These are phyloP conservation scores for Alternaria sp. DNA, from an alignment of 2,329 filamentous ascomycete genomes.

Conservation along the genomic window DNA sequence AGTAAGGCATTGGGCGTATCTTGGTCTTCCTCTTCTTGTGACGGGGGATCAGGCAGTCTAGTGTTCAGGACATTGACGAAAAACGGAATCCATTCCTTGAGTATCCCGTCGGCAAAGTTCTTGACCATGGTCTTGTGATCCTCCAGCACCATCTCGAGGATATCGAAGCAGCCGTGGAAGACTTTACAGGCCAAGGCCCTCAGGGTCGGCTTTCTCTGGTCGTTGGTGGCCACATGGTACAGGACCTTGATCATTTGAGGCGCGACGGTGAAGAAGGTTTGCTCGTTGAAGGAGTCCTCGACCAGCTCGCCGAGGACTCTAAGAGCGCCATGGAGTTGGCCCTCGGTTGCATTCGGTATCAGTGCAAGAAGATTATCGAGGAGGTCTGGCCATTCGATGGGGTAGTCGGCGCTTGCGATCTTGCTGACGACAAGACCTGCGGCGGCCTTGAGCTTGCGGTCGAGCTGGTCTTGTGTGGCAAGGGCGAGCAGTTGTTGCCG, in stretches of 20 bases:
- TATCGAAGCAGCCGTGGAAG: conserved; percentile 91
- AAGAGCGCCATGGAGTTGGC: conserved; percentile 86
- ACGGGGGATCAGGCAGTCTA: conserved; percentile 69
- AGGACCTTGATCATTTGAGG: conserved; percentile 83
- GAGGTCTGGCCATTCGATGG: conserved; percentile 91
- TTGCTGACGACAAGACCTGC: conserved; percentile 92
- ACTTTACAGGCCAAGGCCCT: conserved; percentile 88
- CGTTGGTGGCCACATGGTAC: conserved; percentile 81
- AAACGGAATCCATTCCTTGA: conserved; percentile 87
- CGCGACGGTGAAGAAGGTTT: conserved; percentile 92
- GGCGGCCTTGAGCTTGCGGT: conserved; percentile 87
- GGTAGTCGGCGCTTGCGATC: conserved; percentile 92
- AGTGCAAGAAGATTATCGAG: conserved; percentile 80
- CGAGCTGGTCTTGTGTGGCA: conserved; percentile 74
- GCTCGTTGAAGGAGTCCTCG: conserved; percentile 90
- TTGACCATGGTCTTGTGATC: conserved; percentile 88
- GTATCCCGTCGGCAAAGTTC: conserved; percentile 84
- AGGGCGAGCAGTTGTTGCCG: conserved; percentile 79
- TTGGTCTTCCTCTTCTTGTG: conserved; percentile 65
- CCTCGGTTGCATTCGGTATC: conserved; percentile 77
- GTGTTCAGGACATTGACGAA: conserved; percentile 81
- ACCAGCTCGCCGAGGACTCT: conserved; percentile 89
- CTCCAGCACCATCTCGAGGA: conserved; percentile 95
- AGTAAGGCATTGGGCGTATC: conserved; percentile 65
- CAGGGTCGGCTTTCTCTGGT: conserved; percentile 75